Evolutionary conservation across 768 basidiomycete genomes (phyloP), one percentile per base, ranked within the genome.

Genomic region (Phlebiopsis gigantea): DNA sequence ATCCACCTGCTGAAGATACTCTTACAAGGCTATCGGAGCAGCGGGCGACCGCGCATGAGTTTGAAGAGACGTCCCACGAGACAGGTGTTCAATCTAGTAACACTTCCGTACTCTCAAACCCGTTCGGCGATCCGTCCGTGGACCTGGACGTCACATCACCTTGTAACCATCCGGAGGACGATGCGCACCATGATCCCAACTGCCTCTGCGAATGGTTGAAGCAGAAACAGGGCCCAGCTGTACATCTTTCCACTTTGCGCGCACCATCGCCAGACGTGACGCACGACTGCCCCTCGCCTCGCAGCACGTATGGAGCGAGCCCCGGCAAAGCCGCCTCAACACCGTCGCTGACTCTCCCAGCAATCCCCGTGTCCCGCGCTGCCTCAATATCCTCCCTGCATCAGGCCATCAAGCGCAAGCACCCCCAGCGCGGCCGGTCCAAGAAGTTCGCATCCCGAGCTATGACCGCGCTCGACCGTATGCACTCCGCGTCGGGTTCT

Each of bases 281-380:
- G 4, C 57, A 22, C 26, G 61, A 29, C 45, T 57, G 5, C 47
- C 61, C 21, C 60, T 61, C 45, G 59, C 64, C 14, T 55, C 55
- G 5, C 34, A 51, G 55, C 25, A 7, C 48, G 50, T 21, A 17
- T 41, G 24, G 14, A 25, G 21, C 25, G 10, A 29, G 19, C 26
- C 41, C n/a, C 22, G 15, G 29, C 29, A 52, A 41, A 12, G 56
- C 5, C 30, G 21, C 14, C 21, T 17, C 30, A n/a, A 19, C 12
- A 29, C 51, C 4, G 19, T 8, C 28, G 30, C n/a, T n/a, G 26
- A 26, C 34, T 8, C 53, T 59, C 31, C 53, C 58, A 8, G 22
- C 21, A 19, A 59, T 59, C n/a, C 45, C 52, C 17, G 34, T 44
- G 30, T 57, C 55, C 12, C 55, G 55, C 15, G 28, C 49, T 7